Evolutionary conservation across 768 basidiomycete species (phyloP).

Genomic region (Pulveroboletus sp.): DNA sequence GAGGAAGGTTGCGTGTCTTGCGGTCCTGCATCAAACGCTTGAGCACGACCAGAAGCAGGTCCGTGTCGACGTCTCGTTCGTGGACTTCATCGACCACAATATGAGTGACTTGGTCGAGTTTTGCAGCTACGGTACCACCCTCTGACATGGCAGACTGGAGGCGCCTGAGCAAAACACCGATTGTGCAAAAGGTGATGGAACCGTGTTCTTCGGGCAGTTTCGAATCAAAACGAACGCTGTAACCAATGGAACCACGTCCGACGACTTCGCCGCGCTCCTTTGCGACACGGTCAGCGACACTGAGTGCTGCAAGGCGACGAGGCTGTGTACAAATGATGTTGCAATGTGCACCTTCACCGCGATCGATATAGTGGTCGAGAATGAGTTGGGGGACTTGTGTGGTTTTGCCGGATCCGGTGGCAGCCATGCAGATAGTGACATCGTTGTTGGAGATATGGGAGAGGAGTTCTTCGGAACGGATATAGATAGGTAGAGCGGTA

Average conservation of each 20-base stretch:
- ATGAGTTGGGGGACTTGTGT: constrained; percentile 93
- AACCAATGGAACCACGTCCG: constrained; percentile 71
- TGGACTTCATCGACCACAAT: constrained; percentile 95
- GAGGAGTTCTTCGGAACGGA: constrained; percentile 62
- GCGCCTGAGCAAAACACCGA: constrained; percentile 82
- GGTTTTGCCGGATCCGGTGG: constrained; percentile 90
- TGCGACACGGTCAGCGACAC: constrained; percentile 86
- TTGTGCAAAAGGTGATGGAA: constrained; percentile 88
- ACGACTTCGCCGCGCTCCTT: constrained; percentile 75
- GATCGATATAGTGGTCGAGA: constrained; percentile 75
- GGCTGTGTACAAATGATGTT: constrained; percentile 95
- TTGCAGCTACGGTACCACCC: constrained; percentile 29
- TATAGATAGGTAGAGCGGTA: constrained; percentile 67
- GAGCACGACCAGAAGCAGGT: constrained; percentile 82
- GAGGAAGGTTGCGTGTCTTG: constrained; percentile 58
- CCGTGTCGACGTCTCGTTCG: constrained; percentile 92
- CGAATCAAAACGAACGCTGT: constrained; percentile 88
- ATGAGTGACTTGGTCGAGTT: constrained; percentile 78
- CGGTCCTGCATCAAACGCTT: constrained; percentile 78
- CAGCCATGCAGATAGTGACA: constrained; percentile 85
- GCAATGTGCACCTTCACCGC: constrained; percentile 76
- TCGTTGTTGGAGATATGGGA: constrained; percentile 68
- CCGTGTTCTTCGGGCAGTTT: constrained; percentile 77
- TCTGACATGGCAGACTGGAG: constrained; percentile 70
- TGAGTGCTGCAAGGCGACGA: constrained; percentile 84